Evolutionary conservation across 805 yeast species (phyloP), one percentile per base, ranked within the genome.

Genomic region (Peterozyma toletana): DNA sequence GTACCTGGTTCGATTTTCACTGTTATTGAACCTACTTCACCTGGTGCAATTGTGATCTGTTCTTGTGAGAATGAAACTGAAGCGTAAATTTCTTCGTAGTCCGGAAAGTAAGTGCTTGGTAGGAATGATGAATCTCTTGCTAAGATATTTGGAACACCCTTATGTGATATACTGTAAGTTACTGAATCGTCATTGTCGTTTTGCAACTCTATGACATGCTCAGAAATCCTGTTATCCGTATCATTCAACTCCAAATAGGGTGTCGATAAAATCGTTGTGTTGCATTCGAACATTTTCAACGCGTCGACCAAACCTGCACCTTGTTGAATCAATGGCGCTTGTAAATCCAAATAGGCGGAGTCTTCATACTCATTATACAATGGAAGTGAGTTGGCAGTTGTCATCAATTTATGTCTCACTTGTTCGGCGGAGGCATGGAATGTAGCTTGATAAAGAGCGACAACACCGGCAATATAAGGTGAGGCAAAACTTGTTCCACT

Each of bases 301-400:
- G 54, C 54, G 41, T 51, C 36, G 13, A 51, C 39, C n/a, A 50
- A 33, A 31, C 54, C 54, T 7, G 53, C 45, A 18, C 54, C 54
- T 35, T 51, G 54, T 33, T 51, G 54, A 43, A 18, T 47, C 4
- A 51, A 31, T 11, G 54, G 54, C 7, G 42, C 40, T 9, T 42
- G 29, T 11, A 38, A 34, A 10, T 13, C 21, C n/a, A n/a, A n/a
- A n/a, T n/a, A n/a, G n/a, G n/a, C n/a, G n/a, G n/a, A n/a, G 35
- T 13, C 40, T 14, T 21, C 30, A 16, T 33, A 11, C 6, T 27
- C 29, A 15, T 42, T 33, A 30, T 46, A 47, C 9, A 43, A 30
- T 9, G 17, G 15, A n/a, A 41, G 33, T 13, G 35, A 14, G 7
- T 37, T 37, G 18, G 50, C 39, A 16, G 50, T 42, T 11, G 38